Evolutionary conservation across 306 rosid species (phyloP), one percentile per base, ranked within the genome.

Genomic region (Trifolium repens): DNA sequence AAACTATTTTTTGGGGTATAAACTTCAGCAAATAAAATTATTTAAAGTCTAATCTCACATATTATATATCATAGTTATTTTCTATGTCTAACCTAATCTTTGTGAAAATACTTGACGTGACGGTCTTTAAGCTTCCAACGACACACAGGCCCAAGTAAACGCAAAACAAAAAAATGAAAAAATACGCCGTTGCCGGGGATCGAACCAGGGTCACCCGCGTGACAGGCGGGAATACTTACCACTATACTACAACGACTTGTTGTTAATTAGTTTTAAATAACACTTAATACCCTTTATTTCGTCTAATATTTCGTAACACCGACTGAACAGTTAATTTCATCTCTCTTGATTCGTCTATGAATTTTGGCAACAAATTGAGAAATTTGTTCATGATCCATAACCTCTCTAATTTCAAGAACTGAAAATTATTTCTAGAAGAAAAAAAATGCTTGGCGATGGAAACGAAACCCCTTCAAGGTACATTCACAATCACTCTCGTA

Each of bases 401-500:
- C 3, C 65, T 35, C 52, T 68, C 24, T 14, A 19, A 46, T 43
- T 59, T 37, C 2, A 4, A 52, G 11, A 37, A 39, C 78, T 43
- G 12, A 35, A 65, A 13, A 34, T 73, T 5, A 52, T 14, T 49
- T 50, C 68, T 9, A 17, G 69, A 42, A 66, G 82, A 83, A 27
- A 8, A 14, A 61, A 32, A 79, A 91, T 92, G 98, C 75, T 96
- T 46, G 74, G 89, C 78, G 83, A 83, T 73, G 90, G 88, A 32
- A 84, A 74, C 47, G 96, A 88, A 79, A 89, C 84, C 71, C 98
- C 99, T 71, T 78, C 91, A 44, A 96, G 98, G 98, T 93, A 83
- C 71, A 49, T 39, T 58, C 50, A 30, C 43, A 53, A 35, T 43
- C 19, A 5, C 53, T 9, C 12, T 32, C 35, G 35, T 32, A 32